Conservation (phyloP, 1,284 basidiomycete species). For the Pseudozyma tsukubaensis region DNA sequence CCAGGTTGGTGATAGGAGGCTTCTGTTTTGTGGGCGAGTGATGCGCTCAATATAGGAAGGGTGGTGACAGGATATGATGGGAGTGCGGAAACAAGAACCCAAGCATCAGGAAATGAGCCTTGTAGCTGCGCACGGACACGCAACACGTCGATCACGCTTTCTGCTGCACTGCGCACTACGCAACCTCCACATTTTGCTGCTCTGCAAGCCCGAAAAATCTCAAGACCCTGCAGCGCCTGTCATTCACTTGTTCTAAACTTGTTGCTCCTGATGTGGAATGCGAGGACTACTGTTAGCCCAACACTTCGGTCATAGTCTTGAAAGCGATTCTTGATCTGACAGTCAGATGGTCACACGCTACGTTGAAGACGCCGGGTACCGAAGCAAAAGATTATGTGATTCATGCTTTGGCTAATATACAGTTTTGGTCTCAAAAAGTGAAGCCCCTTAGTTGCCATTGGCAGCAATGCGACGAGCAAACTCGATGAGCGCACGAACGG, state of each 20-base stretch:
- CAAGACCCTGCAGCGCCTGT: too few species aligned
- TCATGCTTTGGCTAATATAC: slow-evolving; percentile 8
- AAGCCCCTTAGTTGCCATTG: slow-evolving; percentile 10
- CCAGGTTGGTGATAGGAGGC: background rate
- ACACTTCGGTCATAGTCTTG: background rate
- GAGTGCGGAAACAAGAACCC: slow-evolving; percentile 6
- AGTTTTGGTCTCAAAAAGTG: background rate
- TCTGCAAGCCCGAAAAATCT: too few species aligned
- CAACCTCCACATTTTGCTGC: slow-evolving; percentile 26
- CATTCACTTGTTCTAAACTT: too few species aligned
- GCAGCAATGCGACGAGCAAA: slow-evolving; percentile 65
- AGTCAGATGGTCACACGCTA: background rate
- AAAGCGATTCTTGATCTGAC: background rate
- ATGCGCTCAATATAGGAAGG: background rate
- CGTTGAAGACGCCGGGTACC: background rate
- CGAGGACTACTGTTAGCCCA: too few species aligned
- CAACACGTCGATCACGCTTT: slow-evolving; percentile 37
- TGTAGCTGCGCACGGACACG: slow-evolving; percentile 31
- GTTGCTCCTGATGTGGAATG: too few species aligned
- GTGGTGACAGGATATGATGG: background rate
- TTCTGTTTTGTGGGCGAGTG: background rate
- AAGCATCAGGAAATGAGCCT: background rate
- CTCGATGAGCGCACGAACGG: slow-evolving; percentile 75
- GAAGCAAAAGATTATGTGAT: background rate
- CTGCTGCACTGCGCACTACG: background rate